Conservation (phyloP, 2,329 filamentous ascomycete species). For the Fonsecaea multimorphosa region DNA sequence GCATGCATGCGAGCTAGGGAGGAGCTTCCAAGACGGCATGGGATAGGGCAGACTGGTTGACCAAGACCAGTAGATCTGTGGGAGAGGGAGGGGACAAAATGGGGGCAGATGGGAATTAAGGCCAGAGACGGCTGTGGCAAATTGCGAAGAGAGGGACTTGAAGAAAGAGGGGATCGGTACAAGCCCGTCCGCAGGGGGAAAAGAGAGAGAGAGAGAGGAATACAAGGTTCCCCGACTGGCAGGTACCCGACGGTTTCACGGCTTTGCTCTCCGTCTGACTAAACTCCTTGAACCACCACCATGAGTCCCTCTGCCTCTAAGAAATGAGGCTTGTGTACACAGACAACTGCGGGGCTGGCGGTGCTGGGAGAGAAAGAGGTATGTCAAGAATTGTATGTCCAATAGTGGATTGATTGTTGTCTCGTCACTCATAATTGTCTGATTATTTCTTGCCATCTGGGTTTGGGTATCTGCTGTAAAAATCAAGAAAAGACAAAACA, state of each 20-base stretch:
- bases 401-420: neutral
- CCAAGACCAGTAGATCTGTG: no score
- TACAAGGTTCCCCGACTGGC: neutral
- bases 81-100: neutral
- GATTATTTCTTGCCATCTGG: constrained; percentile 15
- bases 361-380: neutral
- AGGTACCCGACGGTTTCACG: neutral
- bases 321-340: neutral
- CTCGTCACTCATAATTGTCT: constrained; percentile 18
- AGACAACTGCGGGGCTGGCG: neutral
- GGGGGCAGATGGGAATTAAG: neutral
- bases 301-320: neutral
- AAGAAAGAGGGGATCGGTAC: neutral
- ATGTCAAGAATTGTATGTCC: neutral
- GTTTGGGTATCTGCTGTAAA: constrained; percentile 13
- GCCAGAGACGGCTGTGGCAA: constrained; percentile 17
- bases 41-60: constrained; percentile 5
- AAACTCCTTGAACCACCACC: neutral
- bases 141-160: constrained; percentile 22
- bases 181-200: no score
- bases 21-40: neutral
- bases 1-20: constrained; percentile 1
- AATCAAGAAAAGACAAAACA: constrained; percentile 3
- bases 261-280: constrained; percentile 1
- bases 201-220: neutral